Conservation (phyloP, 1,139 yeast genomes). For the Casaregolazyma lundiana region DNA sequence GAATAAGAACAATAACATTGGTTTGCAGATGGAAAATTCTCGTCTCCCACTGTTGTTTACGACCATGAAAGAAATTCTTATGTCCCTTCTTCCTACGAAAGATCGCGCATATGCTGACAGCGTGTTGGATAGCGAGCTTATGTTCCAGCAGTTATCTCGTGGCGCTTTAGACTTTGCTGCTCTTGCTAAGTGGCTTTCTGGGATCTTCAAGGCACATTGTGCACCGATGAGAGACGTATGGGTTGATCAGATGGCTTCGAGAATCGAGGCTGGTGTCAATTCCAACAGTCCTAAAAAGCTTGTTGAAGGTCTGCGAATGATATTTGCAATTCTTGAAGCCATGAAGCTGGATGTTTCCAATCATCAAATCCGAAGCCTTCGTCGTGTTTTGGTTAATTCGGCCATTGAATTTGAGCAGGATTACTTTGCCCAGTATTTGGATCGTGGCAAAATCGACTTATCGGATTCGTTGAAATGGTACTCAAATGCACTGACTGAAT, state of each 20-base stretch:
- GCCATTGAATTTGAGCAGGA: slow-evolving; percentile 92
- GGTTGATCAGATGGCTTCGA: slow-evolving; percentile 79
- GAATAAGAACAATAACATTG: slow-evolving; percentile 7
- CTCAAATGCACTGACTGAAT: slow-evolving; percentile 11
- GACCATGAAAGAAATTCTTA: slow-evolving; percentile 70
- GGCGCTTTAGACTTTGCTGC: slow-evolving; percentile 65
- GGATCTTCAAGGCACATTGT: slow-evolving; percentile 74
- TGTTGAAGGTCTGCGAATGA: slow-evolving; percentile 72
- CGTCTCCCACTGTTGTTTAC: slow-evolving; percentile 64
- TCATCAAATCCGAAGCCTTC: slow-evolving; percentile 80
- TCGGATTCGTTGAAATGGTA: slow-evolving; percentile 69
- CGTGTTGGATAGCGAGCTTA: slow-evolving; percentile 70
- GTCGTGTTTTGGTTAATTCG: slow-evolving; percentile 81
- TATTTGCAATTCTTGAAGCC: slow-evolving; percentile 86
- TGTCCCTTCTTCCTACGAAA: slow-evolving; percentile 71
- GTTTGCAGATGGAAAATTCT: slow-evolving; percentile 26
- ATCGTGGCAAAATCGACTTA: slow-evolving; percentile 62
- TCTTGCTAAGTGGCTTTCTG: slow-evolving; percentile 66
- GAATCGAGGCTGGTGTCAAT: slow-evolving; percentile 60
- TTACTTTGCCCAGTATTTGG: slow-evolving; percentile 68
- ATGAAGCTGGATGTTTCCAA: slow-evolving; percentile 95
- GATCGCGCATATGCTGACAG: slow-evolving; percentile 68
- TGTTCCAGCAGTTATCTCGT: slow-evolving; percentile 69
- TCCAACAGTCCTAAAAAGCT: slow-evolving; percentile 50
- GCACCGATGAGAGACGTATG: slow-evolving; percentile 94